Evolutionary conservation across 1,284 basidiomycete genomes (phyloP).

Genomic region (Cryptococcus hybrid): DNA sequence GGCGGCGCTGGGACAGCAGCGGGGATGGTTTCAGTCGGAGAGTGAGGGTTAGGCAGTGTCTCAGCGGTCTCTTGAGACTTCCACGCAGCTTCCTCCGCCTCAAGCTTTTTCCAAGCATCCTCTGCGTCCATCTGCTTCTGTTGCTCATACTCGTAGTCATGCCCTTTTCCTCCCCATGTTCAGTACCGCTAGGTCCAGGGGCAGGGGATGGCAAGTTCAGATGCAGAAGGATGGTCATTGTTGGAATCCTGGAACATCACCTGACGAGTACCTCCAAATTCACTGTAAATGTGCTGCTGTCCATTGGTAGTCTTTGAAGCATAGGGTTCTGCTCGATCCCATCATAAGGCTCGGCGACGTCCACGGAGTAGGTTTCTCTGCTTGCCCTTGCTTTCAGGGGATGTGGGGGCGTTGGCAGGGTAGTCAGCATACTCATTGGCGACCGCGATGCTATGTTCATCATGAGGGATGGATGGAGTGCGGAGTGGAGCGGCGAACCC

Average conservation of each 20-base stretch:
- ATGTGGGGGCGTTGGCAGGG: conserved; percentile 23
- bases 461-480: conserved; percentile 3
- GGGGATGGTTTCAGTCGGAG: not conserved
- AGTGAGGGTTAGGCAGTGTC: conserved; percentile 3
- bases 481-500: conserved; percentile 13
- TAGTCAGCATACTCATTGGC: conserved; percentile 40
- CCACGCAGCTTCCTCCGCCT: conserved; percentile 23
- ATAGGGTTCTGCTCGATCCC: conserved; percentile 23
- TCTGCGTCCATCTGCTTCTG: conserved; percentile 34
- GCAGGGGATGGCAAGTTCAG: not conserved
- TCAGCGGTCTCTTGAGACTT: conserved; percentile 12
- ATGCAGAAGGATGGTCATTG: not conserved
- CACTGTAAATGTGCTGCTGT: conserved; percentile 16
- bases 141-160: conserved; percentile 47
- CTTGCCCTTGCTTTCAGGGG: conserved; percentile 18
- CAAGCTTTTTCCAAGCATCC: conserved; percentile 18
- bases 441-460: conserved; percentile 23
- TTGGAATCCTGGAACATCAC: not conserved
- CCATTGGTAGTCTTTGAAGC: conserved; percentile 7
- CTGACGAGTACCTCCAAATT: conserved; percentile 26
- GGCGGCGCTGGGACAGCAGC: not conserved
- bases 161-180: conserved; percentile 6
- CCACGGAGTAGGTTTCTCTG: conserved; percentile 13
- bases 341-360: conserved; percentile 29
- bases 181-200: not conserved